Base-by-base conservation (phyloP, 2,329 filamentous ascomycete genomes). In the Leptographium radiaticola region DNA sequence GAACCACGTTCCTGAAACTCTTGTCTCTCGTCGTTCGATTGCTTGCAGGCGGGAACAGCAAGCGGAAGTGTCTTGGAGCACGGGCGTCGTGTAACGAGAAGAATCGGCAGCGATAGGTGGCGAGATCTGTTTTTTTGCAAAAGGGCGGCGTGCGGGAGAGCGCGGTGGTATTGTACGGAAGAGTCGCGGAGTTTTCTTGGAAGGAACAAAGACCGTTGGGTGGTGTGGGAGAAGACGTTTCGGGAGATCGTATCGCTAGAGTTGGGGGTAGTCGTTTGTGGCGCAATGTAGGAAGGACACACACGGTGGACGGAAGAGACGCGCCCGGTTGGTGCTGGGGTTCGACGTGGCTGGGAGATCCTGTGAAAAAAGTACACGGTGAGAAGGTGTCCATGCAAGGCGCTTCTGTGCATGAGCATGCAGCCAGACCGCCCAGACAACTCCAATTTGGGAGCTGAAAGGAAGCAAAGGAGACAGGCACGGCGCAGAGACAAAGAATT, bases 181-280 rank as follows among this genome's bases (percentile, higher is more conserved):
- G 2, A 13, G 34, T 10, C 34, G 34, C 18, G 20, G 11, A 20
- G 25, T 2, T 30, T 7, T 45, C 12, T 30, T 45, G 25, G 11
- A 16, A 45, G 2, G 6, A 16, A 31, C 43, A 47, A 6, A 34
- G 45, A 16, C 20, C 31, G 30, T 18, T 15, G 4, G 20, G 7
- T 31, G 45, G 44, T 15, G 30, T n/a, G 31, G 33, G 31, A 34
- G 56, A 56, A 58, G 57, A 51, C 62, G 65, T 67, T 66, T 67
- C 65, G 66, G 65, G 55, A 57, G 58, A 61, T 60, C 53, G 64
- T 66, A 65, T 65, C 64, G 63, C 61, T 61, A 64, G 65, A 65
- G 64, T 63, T 61, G 59, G 51, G 52, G 53, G 54, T 55, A 52
- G 18, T 38, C 18, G 42, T 13, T 30, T 39, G 50, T 30, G 9